A percentile compares a stretch with the other conserved stretches of the same genome.
Evolutionary conservation across 495 filamentous ascomycete genomes (phyloP).

Genomic region (Entonaema liquescens): DNA sequence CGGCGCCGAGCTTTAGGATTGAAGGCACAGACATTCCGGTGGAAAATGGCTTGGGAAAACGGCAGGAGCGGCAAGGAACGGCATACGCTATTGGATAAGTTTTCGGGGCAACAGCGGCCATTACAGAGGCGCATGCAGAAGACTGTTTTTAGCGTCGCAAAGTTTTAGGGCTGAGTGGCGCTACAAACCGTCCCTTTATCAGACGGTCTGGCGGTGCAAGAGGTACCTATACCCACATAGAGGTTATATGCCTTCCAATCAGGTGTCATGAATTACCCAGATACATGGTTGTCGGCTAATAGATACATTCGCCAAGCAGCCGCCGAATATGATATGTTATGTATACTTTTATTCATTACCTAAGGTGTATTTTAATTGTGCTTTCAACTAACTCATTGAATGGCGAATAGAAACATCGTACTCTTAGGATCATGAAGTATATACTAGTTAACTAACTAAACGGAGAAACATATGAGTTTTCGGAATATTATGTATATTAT

Average conservation of each 20-base stretch:
- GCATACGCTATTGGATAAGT: background rate
- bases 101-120: constrained; percentile 8
- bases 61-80: constrained; percentile 4
- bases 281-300: background rate
- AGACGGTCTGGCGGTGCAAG: background rate
- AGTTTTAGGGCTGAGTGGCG: constrained; percentile 34
- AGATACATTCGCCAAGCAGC: background rate
- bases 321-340: background rate
- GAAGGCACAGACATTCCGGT: background rate
- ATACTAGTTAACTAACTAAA: too few species aligned
- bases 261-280: background rate
- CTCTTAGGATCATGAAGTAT: too few species aligned
- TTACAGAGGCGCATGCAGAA: constrained; percentile 1
- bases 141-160: constrained; percentile 10
- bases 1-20: background rate
- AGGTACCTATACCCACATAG: background rate
- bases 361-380: background rate
- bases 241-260: background rate
- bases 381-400: background rate
- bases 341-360: background rate
- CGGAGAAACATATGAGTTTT: too few species aligned
- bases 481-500: too few species aligned
- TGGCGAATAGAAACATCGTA: too few species aligned
- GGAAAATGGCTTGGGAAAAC: background rate
- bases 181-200: constrained; percentile 7